These are phyloP conservation scores for Anisodus tanguticus DNA, from an alignment of 257 asterid species.

Conservation along the genomic window DNA sequence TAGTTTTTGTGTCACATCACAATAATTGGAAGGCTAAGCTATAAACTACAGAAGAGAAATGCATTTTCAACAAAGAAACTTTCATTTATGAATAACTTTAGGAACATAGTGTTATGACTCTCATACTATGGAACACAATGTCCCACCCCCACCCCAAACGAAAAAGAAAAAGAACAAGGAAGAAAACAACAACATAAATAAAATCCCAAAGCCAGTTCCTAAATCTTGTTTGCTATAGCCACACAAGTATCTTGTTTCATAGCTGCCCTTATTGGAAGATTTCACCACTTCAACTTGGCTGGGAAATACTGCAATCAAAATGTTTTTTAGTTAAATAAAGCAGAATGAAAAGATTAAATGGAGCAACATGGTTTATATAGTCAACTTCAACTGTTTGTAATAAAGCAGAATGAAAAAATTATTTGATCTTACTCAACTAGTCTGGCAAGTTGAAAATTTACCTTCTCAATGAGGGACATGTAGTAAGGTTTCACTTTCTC, in stretches of 20 bases:
- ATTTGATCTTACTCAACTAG: not conserved
- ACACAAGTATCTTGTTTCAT: not conserved
- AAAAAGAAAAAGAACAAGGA: not conserved
- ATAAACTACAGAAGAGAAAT: not conserved
- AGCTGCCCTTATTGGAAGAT: not conserved
- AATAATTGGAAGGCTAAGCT: not conserved
- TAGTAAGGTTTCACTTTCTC: constrained; percentile 52
- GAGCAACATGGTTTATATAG: not conserved
- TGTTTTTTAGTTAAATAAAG: not conserved
- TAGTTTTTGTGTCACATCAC: not conserved
- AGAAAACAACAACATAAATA: not conserved
- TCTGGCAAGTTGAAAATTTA: not conserved
- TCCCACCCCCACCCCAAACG: not conserved
- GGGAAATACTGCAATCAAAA: constrained; percentile 49
- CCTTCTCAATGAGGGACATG: constrained; percentile 49
- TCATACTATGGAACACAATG: not conserved
- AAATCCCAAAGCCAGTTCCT: not conserved
- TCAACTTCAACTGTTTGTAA: no score
- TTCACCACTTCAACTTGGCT: constrained; percentile 48
- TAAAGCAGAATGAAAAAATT: no score
- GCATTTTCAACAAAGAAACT: not conserved
- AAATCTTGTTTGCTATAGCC: not conserved
- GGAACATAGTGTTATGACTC: not conserved
- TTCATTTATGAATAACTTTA: not conserved
- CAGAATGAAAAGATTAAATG: not conserved